phyloP scores from a whole-genome alignment of 495 filamentous ascomycete species.

The Annulohypoxylon stygium region DNA sequence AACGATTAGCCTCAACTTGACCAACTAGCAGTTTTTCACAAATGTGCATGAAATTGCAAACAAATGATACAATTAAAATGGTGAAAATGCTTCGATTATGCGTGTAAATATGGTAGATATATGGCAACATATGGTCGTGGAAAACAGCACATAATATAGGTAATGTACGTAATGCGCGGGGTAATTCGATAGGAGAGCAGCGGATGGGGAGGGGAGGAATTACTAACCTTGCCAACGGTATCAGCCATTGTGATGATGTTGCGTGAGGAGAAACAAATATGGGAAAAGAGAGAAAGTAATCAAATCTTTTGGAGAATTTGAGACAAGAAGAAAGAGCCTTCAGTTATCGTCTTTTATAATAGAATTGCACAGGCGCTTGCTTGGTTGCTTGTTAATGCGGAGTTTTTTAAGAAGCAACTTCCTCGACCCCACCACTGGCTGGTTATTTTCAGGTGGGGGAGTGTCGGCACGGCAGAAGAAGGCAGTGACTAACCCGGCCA shows the following conservation, averaged over 20 bases:
- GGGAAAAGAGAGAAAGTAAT: constrained; percentile 12
- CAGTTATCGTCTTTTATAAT: constrained; percentile 45
- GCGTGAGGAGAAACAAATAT: constrained; percentile 6
- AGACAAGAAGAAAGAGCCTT: constrained; percentile 19
- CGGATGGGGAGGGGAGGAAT: not conserved
- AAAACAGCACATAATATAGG: constrained; percentile 3
- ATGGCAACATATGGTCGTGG: not conserved
- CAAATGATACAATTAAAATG: not conserved
- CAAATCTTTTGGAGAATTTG: constrained; percentile 13
- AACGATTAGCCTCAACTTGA: constrained; percentile 26
- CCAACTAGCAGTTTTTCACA: not conserved
- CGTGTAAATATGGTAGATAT: not conserved
- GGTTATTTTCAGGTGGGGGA: constrained; percentile 49
- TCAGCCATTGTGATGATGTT: constrained; percentile 55
- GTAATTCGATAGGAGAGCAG: constrained; percentile 23
- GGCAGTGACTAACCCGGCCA: constrained; percentile 23
- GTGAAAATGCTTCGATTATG: not conserved
- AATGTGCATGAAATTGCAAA: not conserved
- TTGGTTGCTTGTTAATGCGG: constrained; percentile 42
- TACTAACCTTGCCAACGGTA: constrained; percentile 63
- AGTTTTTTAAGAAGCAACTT: constrained; percentile 37
- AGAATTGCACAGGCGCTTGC: constrained; percentile 19
- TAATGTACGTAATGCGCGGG: constrained; percentile 45
- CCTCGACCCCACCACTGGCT: constrained; percentile 45
- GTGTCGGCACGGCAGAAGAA: constrained; percentile 46